Evolutionary conservation across 352 stramenopile genomes (phyloP).

Genomic region (Stramenopiles sp.): DNA sequence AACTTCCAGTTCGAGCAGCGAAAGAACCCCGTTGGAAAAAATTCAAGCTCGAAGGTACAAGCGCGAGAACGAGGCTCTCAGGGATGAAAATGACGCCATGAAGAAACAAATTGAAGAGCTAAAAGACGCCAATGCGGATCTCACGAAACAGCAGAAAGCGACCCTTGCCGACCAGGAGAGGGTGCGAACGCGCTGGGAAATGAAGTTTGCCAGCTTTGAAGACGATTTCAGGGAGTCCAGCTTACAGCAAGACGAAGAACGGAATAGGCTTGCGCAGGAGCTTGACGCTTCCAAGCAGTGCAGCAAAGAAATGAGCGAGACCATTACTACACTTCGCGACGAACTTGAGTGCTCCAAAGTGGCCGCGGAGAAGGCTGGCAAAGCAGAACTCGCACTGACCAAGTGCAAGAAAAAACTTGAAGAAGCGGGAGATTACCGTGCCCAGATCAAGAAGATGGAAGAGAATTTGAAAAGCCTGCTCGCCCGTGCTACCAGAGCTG

Average conservation of each 20-base stretch:
- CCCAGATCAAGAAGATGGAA: constrained; percentile 2
- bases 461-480: not conserved
- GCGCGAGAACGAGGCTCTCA: constrained; percentile 1
- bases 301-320: constrained; percentile 6
- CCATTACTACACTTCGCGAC: constrained; percentile 7
- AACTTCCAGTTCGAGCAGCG: not conserved
- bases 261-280: constrained; percentile 3
- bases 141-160: constrained; percentile 3
- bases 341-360: constrained; percentile 5
- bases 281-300: not conserved
- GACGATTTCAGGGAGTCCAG: constrained; percentile 1
- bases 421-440: constrained; percentile 3
- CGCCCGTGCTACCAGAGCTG: constrained; percentile 1
- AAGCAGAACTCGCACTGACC: constrained; percentile 3
- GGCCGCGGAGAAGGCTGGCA: not conserved
- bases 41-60: constrained; percentile 8
- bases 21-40: not conserved
- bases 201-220: constrained; percentile 8
- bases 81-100: constrained; percentile 5
- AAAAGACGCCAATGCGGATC: not conserved
- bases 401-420: constrained; percentile 9
- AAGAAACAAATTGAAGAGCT: constrained; percentile 9
- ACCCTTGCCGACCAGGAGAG: constrained; percentile 4
- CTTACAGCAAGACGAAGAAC: constrained; percentile 3
- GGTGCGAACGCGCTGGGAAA: constrained; percentile 1